Conservation (phyloP, 139 green algal genomes). For the Diplosphaera chodatii region DNA sequence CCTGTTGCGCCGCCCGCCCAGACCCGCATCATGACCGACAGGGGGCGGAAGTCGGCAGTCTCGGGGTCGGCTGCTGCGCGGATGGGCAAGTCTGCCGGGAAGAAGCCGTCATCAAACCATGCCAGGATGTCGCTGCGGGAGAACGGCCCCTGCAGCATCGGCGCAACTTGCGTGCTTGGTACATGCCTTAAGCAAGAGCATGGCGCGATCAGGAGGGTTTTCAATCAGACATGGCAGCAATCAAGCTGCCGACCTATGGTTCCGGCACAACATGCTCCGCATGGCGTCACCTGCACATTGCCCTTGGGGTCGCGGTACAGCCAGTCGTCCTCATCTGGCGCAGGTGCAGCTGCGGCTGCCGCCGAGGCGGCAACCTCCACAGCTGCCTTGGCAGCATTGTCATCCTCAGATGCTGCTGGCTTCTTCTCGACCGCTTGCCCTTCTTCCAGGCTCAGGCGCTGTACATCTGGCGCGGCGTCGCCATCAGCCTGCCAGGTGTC, state of each 20-base stretch:
- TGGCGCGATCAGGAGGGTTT: too few species aligned
- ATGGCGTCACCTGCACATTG: slow-evolving; percentile 33
- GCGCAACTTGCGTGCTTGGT: too few species aligned
- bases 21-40: slow-evolving; percentile 39
- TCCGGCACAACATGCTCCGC: too few species aligned
- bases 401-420: neutral
- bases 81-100: slow-evolving; percentile 67
- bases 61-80: slow-evolving; percentile 13
- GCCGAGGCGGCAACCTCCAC: neutral
- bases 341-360: neutral
- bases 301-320: slow-evolving; percentile 70
- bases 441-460: too few species aligned
- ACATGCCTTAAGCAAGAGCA: too few species aligned
- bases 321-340: slow-evolving; percentile 39
- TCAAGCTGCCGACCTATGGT: too few species aligned
- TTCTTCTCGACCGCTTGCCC: too few species aligned
- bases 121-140: slow-evolving; percentile 65
- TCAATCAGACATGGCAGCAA: too few species aligned
- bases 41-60: slow-evolving; percentile 36
- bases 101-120: slow-evolving; percentile 73
- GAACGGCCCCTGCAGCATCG: slow-evolving; percentile 83
- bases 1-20: slow-evolving; percentile 31
- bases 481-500: neutral
- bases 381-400: neutral
- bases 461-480: neutral